A percentile compares a stretch with the other conserved stretches of the same genome.
Evolutionary conservation across 2,329 filamentous ascomycete species (phyloP).

Genomic region (Trichoderma koningii): DNA sequence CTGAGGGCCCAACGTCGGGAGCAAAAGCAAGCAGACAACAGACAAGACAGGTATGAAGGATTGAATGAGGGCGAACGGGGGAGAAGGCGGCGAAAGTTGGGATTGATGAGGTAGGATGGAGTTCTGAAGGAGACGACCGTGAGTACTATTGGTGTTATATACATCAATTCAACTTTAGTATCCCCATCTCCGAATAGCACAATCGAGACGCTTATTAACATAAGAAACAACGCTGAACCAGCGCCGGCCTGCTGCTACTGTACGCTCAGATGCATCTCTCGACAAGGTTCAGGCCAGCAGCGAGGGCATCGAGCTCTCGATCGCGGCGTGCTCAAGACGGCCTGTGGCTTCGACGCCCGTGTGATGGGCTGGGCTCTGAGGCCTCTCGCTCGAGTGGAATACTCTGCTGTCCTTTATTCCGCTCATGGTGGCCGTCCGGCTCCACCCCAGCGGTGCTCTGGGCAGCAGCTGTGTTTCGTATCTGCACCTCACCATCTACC

Average conservation of each 20-base stretch:
- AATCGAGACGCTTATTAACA: constrained; percentile 10
- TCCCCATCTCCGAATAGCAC: background rate
- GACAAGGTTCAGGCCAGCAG: constrained; percentile 1
- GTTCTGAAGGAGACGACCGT: background rate
- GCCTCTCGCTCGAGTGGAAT: constrained; percentile 19
- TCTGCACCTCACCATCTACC: constrained; percentile 7
- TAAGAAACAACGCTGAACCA: constrained; percentile 1
- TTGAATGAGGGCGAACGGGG: too few species aligned
- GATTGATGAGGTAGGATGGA: too few species aligned
- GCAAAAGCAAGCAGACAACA: background rate
- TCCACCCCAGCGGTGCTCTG: constrained; percentile 6
- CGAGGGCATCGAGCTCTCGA: background rate
- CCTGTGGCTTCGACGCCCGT: background rate
- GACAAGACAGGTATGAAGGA: too few species aligned
- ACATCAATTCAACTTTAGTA: background rate
- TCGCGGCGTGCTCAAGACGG: constrained; percentile 1
- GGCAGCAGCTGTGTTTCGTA: constrained; percentile 6
- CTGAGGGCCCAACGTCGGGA: background rate
- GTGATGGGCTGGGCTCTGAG: constrained; percentile 10
- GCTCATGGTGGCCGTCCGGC: constrained; percentile 14
- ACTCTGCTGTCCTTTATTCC: background rate
- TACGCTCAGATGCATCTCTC: background rate
- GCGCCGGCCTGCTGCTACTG: background rate
- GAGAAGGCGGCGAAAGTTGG: too few species aligned
- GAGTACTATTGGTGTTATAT: constrained; percentile 7